Evolutionary conservation across 495 filamentous ascomycete species (phyloP).

Genomic region (Penicillium arizonense): DNA sequence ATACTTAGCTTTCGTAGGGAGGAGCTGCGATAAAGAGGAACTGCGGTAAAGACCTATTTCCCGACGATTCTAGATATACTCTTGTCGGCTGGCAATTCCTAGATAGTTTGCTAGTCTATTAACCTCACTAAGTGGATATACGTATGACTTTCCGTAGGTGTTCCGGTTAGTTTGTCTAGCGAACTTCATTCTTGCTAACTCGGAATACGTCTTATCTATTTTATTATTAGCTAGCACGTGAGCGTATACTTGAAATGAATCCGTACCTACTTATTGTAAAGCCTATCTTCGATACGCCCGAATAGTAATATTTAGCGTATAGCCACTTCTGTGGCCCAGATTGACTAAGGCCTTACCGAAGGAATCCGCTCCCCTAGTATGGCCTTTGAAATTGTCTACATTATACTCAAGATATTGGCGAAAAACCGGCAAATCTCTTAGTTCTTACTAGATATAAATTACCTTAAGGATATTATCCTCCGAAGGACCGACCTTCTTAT

Average conservation of each 20-base stretch:
- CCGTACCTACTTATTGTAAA: conserved; percentile 10
- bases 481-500: background rate
- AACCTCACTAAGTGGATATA: too few species aligned
- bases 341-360: conserved; percentile 11
- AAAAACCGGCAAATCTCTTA: conserved; percentile 8
- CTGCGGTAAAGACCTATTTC: too few species aligned
- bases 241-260: background rate
- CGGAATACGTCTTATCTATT: conserved; percentile 6
- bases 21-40: too few species aligned
- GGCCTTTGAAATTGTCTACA: background rate
- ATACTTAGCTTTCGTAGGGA: too few species aligned
- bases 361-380: conserved; percentile 10
- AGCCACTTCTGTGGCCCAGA: conserved; percentile 11
- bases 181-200: conserved; percentile 13
- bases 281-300: conserved; percentile 14
- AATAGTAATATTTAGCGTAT: conserved; percentile 9
- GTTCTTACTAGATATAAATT: conserved; percentile 2
- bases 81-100: too few species aligned
- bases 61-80: too few species aligned
- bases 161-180: conserved; percentile 3
- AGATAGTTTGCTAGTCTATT: too few species aligned
- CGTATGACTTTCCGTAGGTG: conserved; percentile 10
- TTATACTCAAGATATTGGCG: conserved; percentile 3
- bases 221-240: background rate
- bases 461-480: conserved; percentile 5